Evolutionary conservation across 83 land plant species (phyloP).

Genomic region (Larix sibirica): DNA sequence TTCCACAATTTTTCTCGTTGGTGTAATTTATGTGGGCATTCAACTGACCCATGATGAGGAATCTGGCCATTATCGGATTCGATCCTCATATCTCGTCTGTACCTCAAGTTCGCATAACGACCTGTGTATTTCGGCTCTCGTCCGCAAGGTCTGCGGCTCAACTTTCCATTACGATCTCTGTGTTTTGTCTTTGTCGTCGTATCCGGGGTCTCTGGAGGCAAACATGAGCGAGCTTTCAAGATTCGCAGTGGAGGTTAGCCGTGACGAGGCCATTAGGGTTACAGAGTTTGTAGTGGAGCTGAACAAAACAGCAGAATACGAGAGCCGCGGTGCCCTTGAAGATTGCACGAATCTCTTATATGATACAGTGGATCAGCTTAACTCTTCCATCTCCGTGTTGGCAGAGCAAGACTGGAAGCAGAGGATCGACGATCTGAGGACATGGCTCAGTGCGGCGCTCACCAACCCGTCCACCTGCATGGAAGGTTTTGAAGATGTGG

Average conservation of each 20-base stretch:
- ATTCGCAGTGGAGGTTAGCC: conserved; percentile 11
- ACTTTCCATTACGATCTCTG: conserved; percentile 11
- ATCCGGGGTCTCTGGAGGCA: neutral
- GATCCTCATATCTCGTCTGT: neutral
- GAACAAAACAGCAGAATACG: neutral
- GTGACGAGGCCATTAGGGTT: neutral
- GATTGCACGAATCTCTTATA: conserved; percentile 8
- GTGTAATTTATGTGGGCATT: no score
- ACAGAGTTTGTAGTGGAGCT: neutral
- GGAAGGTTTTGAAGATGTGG: neutral
- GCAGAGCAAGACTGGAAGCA: neutral
- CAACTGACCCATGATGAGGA: no score
- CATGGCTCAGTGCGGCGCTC: neutral
- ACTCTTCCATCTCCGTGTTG: neutral
- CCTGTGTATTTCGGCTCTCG: no score
- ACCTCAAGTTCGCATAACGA: no score
- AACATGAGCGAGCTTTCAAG: conserved; percentile 13
- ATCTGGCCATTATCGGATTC: neutral
- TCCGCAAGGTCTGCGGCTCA: neutral
- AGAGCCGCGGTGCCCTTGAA: neutral
- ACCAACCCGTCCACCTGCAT: neutral
- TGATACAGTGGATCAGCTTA: conserved; percentile 15
- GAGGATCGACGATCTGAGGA: neutral
- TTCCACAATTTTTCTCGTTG: no score
- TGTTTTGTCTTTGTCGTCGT: neutral